Evolutionary conservation across 192 early-diverging fungal genomes (phyloP).

Genomic region (Coemansia sp.): DNA sequence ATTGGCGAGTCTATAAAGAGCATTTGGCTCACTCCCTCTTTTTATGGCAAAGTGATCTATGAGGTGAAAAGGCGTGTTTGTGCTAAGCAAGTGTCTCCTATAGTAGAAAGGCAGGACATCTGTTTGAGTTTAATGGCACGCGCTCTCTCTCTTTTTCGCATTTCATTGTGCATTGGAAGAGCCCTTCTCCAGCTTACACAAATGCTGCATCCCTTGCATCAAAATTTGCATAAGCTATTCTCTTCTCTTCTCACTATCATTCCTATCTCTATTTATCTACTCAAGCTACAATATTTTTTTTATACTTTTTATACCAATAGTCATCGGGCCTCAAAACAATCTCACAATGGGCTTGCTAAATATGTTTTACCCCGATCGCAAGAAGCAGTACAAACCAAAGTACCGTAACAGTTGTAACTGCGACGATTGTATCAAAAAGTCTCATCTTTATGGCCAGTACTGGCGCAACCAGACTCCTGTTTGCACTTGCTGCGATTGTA

Average conservation of each 20-base stretch:
- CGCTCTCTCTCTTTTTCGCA: not conserved
- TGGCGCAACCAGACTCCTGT: slow-evolving; percentile 48
- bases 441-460: slow-evolving; percentile 36
- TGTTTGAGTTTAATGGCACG: not conserved
- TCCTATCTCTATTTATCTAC: not conserved
- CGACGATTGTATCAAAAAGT: slow-evolving; percentile 28
- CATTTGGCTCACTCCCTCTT: not conserved
- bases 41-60: not conserved
- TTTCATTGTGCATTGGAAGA: slow-evolving; percentile 6
- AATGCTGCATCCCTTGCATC: not conserved
- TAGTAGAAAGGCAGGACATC: not conserved
- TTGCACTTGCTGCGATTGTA: slow-evolving; percentile 55
- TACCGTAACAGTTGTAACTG: slow-evolving; percentile 49
- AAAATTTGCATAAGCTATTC: not conserved
- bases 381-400: slow-evolving; percentile 28
- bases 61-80: slow-evolving; percentile 1
- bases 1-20: not conserved
- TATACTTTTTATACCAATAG: not conserved
- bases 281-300: not conserved
- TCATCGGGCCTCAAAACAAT: not conserved
- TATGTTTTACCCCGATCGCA: slow-evolving; percentile 46
- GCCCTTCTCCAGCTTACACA: not conserved
- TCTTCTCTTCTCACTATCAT: not conserved
- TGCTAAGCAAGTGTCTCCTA: not conserved
- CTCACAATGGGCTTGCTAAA: slow-evolving; percentile 35